Evolutionary conservation across 1,284 basidiomycete species (phyloP).

Genomic region (Sanghuangporus sanghuang): DNA sequence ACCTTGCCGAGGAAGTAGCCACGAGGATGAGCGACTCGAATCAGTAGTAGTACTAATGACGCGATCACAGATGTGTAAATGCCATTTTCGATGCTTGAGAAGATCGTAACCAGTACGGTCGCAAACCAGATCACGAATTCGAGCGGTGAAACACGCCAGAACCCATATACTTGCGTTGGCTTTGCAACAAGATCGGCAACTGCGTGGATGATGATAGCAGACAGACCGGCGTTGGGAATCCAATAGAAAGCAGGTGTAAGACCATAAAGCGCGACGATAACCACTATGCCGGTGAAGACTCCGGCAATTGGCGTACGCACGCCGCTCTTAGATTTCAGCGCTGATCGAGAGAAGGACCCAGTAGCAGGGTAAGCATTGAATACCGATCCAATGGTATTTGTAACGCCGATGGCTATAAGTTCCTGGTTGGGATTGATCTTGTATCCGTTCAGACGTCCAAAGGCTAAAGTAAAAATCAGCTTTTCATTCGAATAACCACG

Average conservation of each 20-base stretch:
- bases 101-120: constrained; percentile 86
- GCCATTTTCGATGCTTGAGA: constrained; percentile 88
- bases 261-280: constrained; percentile 92
- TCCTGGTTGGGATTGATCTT: constrained; percentile 98
- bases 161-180: constrained; percentile 83
- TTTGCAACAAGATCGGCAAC: constrained; percentile 90
- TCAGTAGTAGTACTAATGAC: constrained; percentile 80
- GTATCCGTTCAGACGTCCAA: constrained; percentile 94
- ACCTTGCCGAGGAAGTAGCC: constrained; percentile 86
- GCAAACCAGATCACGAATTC: constrained; percentile 91
- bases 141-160: constrained; percentile 91
- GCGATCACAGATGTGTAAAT: constrained; percentile 89
- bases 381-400: constrained; percentile 80
- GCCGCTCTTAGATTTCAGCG: constrained; percentile 93
- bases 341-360: constrained; percentile 96
- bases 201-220: constrained; percentile 94
- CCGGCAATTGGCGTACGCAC: constrained; percentile 94
- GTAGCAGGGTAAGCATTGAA: constrained; percentile 96
- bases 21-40: constrained; percentile 89
- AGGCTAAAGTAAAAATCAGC: constrained; percentile 47
- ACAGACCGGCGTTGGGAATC: constrained; percentile 76
- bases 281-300: constrained; percentile 81
- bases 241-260: constrained; percentile 88
- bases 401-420: constrained; percentile 96
- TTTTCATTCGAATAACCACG: neutral